These are phyloP conservation scores for Globisporangium apiculatum DNA, from an alignment of 352 stramenopile genomes.

Conservation along the genomic window DNA sequence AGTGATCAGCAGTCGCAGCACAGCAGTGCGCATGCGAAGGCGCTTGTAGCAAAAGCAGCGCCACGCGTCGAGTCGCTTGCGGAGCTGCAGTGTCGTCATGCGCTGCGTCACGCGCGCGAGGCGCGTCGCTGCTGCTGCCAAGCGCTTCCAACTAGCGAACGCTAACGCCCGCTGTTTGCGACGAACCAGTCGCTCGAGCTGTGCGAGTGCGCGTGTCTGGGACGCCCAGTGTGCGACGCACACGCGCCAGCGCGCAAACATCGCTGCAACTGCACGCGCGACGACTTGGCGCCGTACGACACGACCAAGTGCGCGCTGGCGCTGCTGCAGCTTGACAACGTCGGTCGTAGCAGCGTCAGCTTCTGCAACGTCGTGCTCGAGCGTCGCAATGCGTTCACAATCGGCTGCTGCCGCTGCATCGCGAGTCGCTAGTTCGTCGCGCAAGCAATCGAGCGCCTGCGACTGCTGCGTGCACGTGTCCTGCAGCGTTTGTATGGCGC, in stretches of 20 bases:
- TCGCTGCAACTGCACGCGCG: background rate
- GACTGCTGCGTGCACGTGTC: background rate
- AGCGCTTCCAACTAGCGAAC: conserved; percentile 27
- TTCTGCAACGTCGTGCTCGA: conserved; percentile 1
- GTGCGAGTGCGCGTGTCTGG: conserved; percentile 10
- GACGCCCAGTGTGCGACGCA: background rate
- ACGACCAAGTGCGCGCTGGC: background rate
- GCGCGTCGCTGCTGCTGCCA: background rate
- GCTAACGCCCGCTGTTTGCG: conserved; percentile 11
- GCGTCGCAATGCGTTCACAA: background rate
- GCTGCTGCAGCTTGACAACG: background rate
- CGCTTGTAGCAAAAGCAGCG: background rate
- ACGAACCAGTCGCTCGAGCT: conserved; percentile 11
- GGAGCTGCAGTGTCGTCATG: background rate
- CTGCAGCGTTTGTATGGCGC: background rate
- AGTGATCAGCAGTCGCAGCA: conserved; percentile 4
- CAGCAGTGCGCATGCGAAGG: background rate
- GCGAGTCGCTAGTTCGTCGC: background rate
- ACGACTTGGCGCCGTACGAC: background rate
- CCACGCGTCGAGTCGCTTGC: background rate
- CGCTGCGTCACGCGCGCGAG: conserved; percentile 5
- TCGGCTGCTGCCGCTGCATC: background rate
- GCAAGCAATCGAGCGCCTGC: background rate
- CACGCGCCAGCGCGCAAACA: conserved; percentile 24
- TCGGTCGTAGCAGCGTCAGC: background rate